Percentiles rank a stretch among this genome's conserved stretches.
Evolutionary conservation across 345 rosid species (phyloP).

Genomic region (Excoecaria cochinchinensis): DNA sequence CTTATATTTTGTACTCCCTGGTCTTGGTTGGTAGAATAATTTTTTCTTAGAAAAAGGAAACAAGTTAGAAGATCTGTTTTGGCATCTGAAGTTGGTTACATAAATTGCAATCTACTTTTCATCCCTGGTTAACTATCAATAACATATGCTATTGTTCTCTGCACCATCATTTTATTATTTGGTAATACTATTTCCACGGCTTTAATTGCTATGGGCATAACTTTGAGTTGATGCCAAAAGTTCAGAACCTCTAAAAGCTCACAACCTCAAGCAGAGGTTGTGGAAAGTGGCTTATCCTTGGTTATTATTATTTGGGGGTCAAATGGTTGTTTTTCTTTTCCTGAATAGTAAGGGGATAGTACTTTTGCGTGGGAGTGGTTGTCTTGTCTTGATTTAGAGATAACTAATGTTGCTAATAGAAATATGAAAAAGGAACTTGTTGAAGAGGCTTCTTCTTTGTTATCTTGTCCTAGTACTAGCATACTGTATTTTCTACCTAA

Average conservation of each 20-base stretch:
- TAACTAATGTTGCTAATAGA: neutral
- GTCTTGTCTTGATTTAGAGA: neutral
- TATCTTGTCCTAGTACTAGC: neutral
- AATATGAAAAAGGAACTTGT: neutral
- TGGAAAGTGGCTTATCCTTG: too few species aligned
- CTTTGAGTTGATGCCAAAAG: too few species aligned
- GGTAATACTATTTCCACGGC: neutral
- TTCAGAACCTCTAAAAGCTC: too few species aligned
- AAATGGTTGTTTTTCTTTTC: neutral
- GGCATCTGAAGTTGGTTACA: neutral
- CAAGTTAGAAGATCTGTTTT: neutral
- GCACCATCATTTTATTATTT: too few species aligned
- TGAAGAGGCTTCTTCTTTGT: slow-evolving; percentile 5
- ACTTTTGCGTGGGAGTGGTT: neutral
- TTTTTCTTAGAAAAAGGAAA: neutral
- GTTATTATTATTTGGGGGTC: neutral
- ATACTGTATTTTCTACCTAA: neutral
- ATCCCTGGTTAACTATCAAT: neutral
- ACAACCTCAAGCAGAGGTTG: too few species aligned
- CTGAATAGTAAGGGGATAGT: neutral
- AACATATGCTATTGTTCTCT: neutral
- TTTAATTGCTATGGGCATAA: too few species aligned
- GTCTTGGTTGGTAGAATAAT: neutral
- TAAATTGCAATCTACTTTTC: neutral
- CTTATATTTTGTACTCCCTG: neutral